Base-by-base conservation (phyloP, 148 eudicot genomes). In the Chenopodium album region DNA sequence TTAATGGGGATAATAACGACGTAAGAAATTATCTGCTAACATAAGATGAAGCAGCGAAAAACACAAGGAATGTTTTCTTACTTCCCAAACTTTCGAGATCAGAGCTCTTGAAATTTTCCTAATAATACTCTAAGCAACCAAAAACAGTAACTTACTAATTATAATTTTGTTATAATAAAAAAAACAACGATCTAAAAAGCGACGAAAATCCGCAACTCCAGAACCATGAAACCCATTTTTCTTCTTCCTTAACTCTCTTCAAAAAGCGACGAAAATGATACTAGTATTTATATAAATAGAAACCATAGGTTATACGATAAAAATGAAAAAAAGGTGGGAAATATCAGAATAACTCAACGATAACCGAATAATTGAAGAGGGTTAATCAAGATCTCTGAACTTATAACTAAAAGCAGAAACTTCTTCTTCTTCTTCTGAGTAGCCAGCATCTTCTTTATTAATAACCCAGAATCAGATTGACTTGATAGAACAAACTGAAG, bases 11-110 rank as follows among this genome's bases (percentile, higher is more conserved):
- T 41, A 41, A 41, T 41, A 41, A 41, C 71, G 67, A 76, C 69
- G 75, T 56, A 9, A 54, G 60, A 31, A 67, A 75, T 71, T 31
- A 12, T 10, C 31, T 82, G 84, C 59, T 82, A 52, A 68, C 80
- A 79, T 79, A 84, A 62, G 56, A 75, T 69, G 65, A 75, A 69
- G 76, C 86, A 83, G 79, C 28, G 85, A 71, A 23, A 78, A 83
- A 74, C 85, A 78, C 82, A 74, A 78, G 82, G 69, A 83, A 67
- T 72, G 75, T 34, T 78, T 71, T 44, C 32, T 37, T 56, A 56
- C 7, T 20, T 50, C 70, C 80, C 78, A 41, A 41, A 41, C 68
- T 83, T 78, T 75, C 46, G 73, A 80, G 80, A 84, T 76, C 73
- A 79, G 76, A 76, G 73, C 73, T 76, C 76, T 44, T 41, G 47